Evolutionary conservation across 495 filamentous ascomycete species (phyloP), one percentile per base, ranked within the genome.

Genomic region (Penicillium argentinense): DNA sequence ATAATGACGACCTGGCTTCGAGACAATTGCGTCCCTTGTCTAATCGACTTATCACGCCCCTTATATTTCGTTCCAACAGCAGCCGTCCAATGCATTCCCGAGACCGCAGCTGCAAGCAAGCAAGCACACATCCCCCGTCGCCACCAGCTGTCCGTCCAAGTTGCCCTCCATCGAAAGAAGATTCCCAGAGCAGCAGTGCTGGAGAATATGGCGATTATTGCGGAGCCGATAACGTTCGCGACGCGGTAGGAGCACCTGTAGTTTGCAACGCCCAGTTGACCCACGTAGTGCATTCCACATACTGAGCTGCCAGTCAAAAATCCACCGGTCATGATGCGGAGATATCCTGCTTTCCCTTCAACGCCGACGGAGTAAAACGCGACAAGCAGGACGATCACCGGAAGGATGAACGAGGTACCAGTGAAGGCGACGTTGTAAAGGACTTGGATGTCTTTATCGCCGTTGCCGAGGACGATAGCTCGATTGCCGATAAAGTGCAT

Each of bases 281-380:
- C 89, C 33, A 95, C 69, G 54, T 95, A 96, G 60, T 96, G 88
- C 91, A 96, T 96, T 4, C 85, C 91, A 43, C 85, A 87, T 42
- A 95, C 83, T 14, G 87, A 80, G 3, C 79, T 66, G 5, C 91
- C 91, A 0, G 85, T 82, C 30, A 90, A 65, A 4, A 79, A 46
- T 1, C 90, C 89, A 19, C 83, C 84, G 0, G 77, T 49, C n/a
- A 68, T 33, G 12, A 87, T 77, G 9, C 83, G 79, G 59, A 77
- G 52, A 60, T 79, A 77, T 23, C 71, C 76, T 9, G 85, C 68
- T 22, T 59, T 71, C 28, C 78, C 77, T 46, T 77, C 77, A 21
- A 73, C 71, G 17, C 79, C 82, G 28, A 83, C 77, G 18, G 80
- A 73, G 28, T 81, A 76, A 63, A 96, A 95, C 17, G 88, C 88